Base-by-base conservation (phyloP, 345 rosid species). In the Populus nigra region DNA sequence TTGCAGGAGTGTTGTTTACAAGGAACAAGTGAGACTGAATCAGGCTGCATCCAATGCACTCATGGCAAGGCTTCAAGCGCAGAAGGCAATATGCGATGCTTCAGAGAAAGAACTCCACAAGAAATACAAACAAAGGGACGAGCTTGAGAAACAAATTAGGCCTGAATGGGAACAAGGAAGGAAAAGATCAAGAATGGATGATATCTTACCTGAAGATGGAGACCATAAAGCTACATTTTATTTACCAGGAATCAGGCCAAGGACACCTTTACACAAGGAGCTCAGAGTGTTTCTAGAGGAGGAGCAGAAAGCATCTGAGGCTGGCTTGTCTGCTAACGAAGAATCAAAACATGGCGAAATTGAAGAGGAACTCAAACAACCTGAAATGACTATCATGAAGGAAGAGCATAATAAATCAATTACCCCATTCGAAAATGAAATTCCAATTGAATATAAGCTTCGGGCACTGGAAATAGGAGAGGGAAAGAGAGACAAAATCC, bases 21-120 rank as follows among this genome's bases (percentile, higher is more conserved):
- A 96, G 88, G 99, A 96, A 75, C 95, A 96, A 83, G 89, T 89
- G 79, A 91, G 98, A 84, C 84, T 96, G 73, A 96, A 92, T 88
- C 97, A 96, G 82, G 97, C 92, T 47, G 98, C 99, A 16, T 69
- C 86, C 23, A 89, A 83, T 75, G 93, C 98, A 1, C 92, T 96
- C 50, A 92, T 85, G 91, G 96, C 98, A 41, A 93, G 97, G 78
- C 87, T 96, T 38, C 97, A 92, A 86, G 98, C 98, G 7, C 98
- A 96, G 75, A 96, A 90, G 83, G 94, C 92, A 9, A 91, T 96
- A 27, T 91, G 97, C 68, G 97, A 96, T 82, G 88, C 92, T 22
- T 79, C 98, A 1, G 99, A 92, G 86, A 92, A 85, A 82, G 99
- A 94, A 53, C 92, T 94, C 69, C 98, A 92, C 86, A 90, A 84